Evolutionary conservation across 306 rosid species (phyloP), one percentile per base, ranked within the genome.

Genomic region (Pyrus communis): DNA sequence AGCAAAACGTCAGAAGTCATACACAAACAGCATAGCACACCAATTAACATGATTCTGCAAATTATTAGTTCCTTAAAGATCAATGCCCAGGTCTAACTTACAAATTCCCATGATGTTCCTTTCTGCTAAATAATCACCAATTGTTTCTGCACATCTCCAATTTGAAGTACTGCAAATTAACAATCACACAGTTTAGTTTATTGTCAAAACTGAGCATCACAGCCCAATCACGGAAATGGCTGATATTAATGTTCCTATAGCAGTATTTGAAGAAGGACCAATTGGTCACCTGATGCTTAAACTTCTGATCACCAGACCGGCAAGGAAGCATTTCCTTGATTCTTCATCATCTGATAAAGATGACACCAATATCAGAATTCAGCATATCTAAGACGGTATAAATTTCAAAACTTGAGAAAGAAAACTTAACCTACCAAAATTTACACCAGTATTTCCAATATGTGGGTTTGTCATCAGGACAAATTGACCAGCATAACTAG

Each of bases 91-190:
- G 42, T 61, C 64, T n/a, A 77, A 87, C 98, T 92, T 81, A 95
- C 99, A 95, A 73, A 95, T 92, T 85, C 97, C 99, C 97, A 95
- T 95, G 80, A 95, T 80, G 74, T 95, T 95, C 85, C 97, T 90
- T 81, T 87, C 84, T 25, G 79, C 85, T 77, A 95, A 85, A 89
- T 92, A 95, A 87, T 90, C 92, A 38, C 86, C 91, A 0, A 95
- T 89, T 59, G 78, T 76, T 79, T 92, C 79, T 30, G 79, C 83
- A 77, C 91, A 90, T 85, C 99, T 88, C 95, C 96, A 92, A 82
- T 90, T 95, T 57, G 99, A 95, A 67, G 98, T 88, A 77, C 98
- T 95, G 89, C 60, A 80, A 81, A 75, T 80, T 10, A 54, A 35
- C 60, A 21, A 28, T 82, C 72, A 27, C 78, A 79, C 43, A 67